Conservation (phyloP, 2,329 filamentous ascomycete species). For the Beauveria pseudobassiana region DNA sequence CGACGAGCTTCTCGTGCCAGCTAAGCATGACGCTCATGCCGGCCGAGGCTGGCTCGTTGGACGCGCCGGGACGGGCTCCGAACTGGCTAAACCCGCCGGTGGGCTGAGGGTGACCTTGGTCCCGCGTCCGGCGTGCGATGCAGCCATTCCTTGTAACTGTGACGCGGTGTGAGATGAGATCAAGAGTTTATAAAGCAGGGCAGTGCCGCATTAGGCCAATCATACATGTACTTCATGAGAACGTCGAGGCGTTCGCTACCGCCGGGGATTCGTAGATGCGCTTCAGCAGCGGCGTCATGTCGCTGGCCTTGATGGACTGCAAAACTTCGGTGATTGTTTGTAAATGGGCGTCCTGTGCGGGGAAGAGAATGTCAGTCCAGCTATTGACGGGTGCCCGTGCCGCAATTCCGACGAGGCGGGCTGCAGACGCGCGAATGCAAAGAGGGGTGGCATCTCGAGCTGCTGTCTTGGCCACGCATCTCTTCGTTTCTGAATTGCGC, state of each 20-base stretch:
- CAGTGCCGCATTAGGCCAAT: too few relatives aligned
- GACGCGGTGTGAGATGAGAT: neutral
- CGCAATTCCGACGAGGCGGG: neutral
- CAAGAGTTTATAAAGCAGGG: too few relatives aligned
- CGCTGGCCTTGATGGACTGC: constrained; percentile 90
- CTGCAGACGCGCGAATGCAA: too few relatives aligned
- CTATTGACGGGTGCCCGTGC: neutral
- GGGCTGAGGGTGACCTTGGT: constrained; percentile 55
- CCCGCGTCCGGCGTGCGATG: neutral
- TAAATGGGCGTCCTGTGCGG: constrained; percentile 68
- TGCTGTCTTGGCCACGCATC: neutral
- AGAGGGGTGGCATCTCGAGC: neutral
- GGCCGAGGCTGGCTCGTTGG: constrained; percentile 65
- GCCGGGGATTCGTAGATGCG: constrained; percentile 69
- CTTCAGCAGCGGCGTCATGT: constrained; percentile 85
- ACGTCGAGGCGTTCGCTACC: constrained; percentile 84
- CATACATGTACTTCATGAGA: constrained; percentile 95
- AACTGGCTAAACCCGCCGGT: constrained; percentile 83
- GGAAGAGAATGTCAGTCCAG: neutral
- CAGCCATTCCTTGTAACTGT: constrained; percentile 82
- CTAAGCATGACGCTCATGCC: constrained; percentile 95
- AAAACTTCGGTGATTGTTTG: constrained; percentile 87
- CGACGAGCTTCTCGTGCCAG: constrained; percentile 98
- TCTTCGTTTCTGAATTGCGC: neutral
- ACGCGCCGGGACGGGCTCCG: constrained; percentile 41